A percentile compares a stretch with the other conserved stretches of the same genome.
Conservation (phyloP, 306 rosid genomes). For the Pachyrhizus erosus region DNA sequence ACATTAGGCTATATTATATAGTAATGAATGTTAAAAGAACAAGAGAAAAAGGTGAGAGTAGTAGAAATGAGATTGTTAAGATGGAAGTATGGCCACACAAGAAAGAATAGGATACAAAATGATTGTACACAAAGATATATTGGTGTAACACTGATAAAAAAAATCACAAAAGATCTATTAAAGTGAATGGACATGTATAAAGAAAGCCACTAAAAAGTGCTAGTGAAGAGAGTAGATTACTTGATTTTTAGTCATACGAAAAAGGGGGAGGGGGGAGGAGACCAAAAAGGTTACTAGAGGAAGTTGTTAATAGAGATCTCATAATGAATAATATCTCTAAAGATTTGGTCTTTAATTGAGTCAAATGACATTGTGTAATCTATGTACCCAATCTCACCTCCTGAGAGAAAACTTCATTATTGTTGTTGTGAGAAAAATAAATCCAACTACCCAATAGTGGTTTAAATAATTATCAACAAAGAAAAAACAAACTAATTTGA, state of each 20-base stretch:
- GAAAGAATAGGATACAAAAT: not conserved
- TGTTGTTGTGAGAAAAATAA: not conserved
- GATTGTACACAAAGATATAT: not conserved
- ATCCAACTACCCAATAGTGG: constrained; percentile 8
- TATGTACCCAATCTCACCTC: not conserved
- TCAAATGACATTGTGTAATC: not conserved
- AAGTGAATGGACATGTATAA: not conserved
- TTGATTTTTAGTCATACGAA: not conserved
- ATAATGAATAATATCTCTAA: not conserved
- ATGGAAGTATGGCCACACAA: not conserved
- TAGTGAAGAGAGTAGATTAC: not conserved
- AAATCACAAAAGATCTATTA: not conserved
- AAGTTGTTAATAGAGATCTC: not conserved
- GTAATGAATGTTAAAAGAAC: not conserved
- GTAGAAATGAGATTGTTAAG: not conserved
- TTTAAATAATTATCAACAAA: not conserved
- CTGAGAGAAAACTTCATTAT: not conserved
- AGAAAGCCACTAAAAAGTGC: not conserved
- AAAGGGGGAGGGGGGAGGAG: not conserved
- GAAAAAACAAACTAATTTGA: not conserved
- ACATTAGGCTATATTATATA: not conserved
- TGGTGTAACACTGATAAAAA: not conserved
- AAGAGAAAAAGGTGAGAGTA: not conserved
- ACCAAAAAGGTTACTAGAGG: not conserved
- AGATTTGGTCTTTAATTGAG: not conserved